These are phyloP conservation scores for Stachybotrys echinatus DNA, from an alignment of 2,329 filamentous ascomycete species.

Conservation along the genomic window DNA sequence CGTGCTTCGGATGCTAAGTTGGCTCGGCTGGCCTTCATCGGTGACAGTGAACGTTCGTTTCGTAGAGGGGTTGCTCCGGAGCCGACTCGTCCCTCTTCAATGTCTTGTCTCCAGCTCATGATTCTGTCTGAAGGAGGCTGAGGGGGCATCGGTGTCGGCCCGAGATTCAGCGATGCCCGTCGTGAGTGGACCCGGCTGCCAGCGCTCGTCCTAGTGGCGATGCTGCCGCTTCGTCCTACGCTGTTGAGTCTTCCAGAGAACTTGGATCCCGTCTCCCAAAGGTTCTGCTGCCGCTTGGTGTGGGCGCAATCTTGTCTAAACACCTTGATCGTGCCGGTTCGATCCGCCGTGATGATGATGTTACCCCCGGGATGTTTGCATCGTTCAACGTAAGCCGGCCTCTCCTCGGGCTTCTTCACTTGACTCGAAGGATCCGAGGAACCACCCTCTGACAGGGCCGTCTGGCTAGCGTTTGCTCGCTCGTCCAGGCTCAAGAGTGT, in stretches of 20 bases:
- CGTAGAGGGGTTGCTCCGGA: constrained; percentile 33
- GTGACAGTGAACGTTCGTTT: constrained; percentile 53
- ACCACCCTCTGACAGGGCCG: constrained; percentile 28
- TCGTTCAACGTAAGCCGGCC: constrained; percentile 71
- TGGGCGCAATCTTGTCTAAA: constrained; percentile 93
- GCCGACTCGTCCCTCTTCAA: constrained; percentile 37
- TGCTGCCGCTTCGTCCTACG: constrained; percentile 53
- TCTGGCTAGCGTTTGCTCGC: constrained; percentile 36
- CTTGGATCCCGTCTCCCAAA: constrained; percentile 71
- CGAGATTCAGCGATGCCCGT: constrained; percentile 46
- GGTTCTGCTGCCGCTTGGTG: constrained; percentile 68
- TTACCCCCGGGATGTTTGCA: constrained; percentile 75
- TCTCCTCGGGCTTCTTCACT: constrained; percentile 54
- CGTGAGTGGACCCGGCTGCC: constrained; percentile 44
- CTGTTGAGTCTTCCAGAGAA: constrained; percentile 66
- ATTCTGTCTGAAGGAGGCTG: constrained; percentile 64
- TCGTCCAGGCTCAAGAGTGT: constrained; percentile 73
- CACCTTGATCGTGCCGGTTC: constrained; percentile 83
- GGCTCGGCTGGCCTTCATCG: constrained; percentile 35
- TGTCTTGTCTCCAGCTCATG: constrained; percentile 75
- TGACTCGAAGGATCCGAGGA: constrained; percentile 22
- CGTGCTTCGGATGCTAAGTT: constrained; percentile 42
- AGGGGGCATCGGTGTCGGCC: constrained; percentile 17
- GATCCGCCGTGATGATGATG: constrained; percentile 89
- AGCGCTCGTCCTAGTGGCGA: constrained; percentile 47